Base-by-base conservation (phyloP, 2,329 filamentous ascomycete species). In the Colletotrichum echinochloae region DNA sequence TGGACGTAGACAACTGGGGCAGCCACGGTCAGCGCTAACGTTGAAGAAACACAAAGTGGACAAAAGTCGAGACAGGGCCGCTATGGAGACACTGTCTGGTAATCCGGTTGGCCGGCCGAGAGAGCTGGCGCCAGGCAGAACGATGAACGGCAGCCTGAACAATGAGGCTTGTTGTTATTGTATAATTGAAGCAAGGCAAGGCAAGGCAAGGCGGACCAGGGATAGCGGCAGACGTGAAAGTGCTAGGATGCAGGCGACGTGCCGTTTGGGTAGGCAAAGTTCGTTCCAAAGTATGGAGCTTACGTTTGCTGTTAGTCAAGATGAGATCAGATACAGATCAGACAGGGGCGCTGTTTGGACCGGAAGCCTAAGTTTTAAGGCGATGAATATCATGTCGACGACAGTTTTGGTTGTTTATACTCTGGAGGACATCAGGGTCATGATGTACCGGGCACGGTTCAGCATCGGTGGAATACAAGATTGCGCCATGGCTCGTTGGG, bases 251-350 rank as follows among this genome's bases (percentile, higher is more conserved):
- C 66, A 70, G 66, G 39, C 48, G 55, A 60, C 20, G 56, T 59
- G n/a, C 30, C 30, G n/a, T 23, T 52, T 41, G 63, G 51, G 46
- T 59, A 57, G 44, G 64, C 52, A 70, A 57, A 61, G 64, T 70
- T 70, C 67, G 67, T 62, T 61, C 39, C 64, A 70, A 52, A 70
- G 63, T 67, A 67, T 57, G 63, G 64, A 44, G 62, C 67, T 70
- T 70, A 65, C 64, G 67, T 67, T 70, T 67, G 57, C 51, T 37
- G 64, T 70, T 67, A 62, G 67, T 67, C 67, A 67, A 67, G 35
- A 67, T 70, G 62, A 65, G 67, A 70, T 52, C 67, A 59, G 64
- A 70, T 57, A 52, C 48, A 64, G 28, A 62, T 62, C 23, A 37
- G 35, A 54, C 63, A 49, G 51, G 51, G 63, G 51, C 14, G n/a